Evolutionary conservation across 1,139 yeast species (phyloP).

Genomic region (Hyphopichia buzzinii): DNA sequence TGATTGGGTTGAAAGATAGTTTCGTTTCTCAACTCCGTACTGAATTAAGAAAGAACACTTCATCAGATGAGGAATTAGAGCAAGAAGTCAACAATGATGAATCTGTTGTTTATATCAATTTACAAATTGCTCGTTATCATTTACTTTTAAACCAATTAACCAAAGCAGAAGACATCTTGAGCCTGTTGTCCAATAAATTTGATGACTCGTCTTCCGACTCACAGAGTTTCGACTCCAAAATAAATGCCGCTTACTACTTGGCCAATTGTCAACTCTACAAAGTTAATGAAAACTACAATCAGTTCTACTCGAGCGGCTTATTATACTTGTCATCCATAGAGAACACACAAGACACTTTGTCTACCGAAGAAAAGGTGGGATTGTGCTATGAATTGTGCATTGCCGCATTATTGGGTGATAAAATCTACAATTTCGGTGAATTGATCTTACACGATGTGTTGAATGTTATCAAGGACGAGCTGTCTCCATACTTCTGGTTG

Average conservation of each 20-base stretch:
- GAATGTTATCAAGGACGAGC: slow-evolving; percentile 40
- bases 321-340: slow-evolving; percentile 53
- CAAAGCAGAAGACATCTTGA: slow-evolving; percentile 70
- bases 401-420: slow-evolving; percentile 88
- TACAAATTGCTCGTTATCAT: slow-evolving; percentile 76
- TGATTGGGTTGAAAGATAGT: slow-evolving; percentile 49
- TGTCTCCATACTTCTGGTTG: slow-evolving; percentile 65
- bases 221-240: slow-evolving; percentile 56
- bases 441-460: slow-evolving; percentile 86
- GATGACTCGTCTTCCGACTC: slow-evolving; percentile 39
- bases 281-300: slow-evolving; percentile 72
- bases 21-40: slow-evolving; percentile 33
- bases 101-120: slow-evolving; percentile 58
- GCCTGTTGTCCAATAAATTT: slow-evolving; percentile 55
- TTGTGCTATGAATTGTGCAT: slow-evolving; percentile 81
- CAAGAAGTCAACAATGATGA: slow-evolving; percentile 39
- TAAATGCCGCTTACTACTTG: slow-evolving; percentile 81
- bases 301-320: slow-evolving; percentile 65
- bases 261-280: slow-evolving; percentile 78
- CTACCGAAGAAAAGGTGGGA: slow-evolving; percentile 27
- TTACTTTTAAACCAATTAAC: slow-evolving; percentile 56
- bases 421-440: slow-evolving; percentile 94
- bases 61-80: slow-evolving; percentile 34
- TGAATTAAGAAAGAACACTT: slow-evolving; percentile 21
- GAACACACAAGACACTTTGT: slow-evolving; percentile 28